A percentile compares a stretch with the other conserved stretches of the same genome.
These are phyloP conservation scores for Kurtzmaniella cleridarum DNA, from an alignment of 805 yeast genomes.

Conservation along the genomic window DNA sequence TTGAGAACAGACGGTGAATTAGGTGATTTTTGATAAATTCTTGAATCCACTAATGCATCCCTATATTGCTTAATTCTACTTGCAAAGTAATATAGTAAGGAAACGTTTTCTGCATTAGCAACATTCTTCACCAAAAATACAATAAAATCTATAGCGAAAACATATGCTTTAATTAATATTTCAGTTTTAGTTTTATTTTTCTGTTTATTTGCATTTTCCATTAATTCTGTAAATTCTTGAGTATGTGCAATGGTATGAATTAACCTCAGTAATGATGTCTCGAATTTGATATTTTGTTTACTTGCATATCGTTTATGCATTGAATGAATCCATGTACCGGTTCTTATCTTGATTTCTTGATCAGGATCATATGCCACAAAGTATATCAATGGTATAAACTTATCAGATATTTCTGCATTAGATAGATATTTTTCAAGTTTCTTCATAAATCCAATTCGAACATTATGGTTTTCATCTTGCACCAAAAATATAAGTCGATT, in stretches of 20 bases:
- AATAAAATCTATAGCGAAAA: slow-evolving; percentile 56
- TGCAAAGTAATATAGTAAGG: slow-evolving; percentile 68
- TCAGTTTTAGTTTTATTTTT: slow-evolving; percentile 10
- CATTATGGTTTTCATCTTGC: slow-evolving; percentile 60
- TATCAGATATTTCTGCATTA: slow-evolving; percentile 51
- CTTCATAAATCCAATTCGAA: slow-evolving; percentile 48
- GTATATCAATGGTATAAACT: slow-evolving; percentile 62
- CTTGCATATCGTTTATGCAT: slow-evolving; percentile 36
- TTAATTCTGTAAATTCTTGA: slow-evolving; percentile 49
- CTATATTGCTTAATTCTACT: slow-evolving; percentile 75
- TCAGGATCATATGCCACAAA: slow-evolving; percentile 77
- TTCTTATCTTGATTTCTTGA: slow-evolving; percentile 39
- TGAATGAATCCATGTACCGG: slow-evolving; percentile 69
- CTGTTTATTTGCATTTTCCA: slow-evolving; percentile 19
- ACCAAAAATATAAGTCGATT: slow-evolving; percentile 51
- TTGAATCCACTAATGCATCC: slow-evolving; percentile 44
- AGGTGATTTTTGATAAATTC: slow-evolving; percentile 16
- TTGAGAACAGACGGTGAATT: slow-evolving; percentile 25
- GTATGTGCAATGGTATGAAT: slow-evolving; percentile 73
- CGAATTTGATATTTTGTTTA: slow-evolving; percentile 46
- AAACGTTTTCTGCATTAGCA: slow-evolving; percentile 61
- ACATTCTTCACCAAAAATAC: slow-evolving; percentile 55
- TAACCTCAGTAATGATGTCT: slow-evolving; percentile 60
- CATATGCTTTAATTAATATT: slow-evolving; percentile 36
- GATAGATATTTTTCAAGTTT: slow-evolving; percentile 49